These are phyloP conservation scores for Gossypium ekmanianum DNA, from an alignment of 345 rosid genomes.

Conservation along the genomic window DNA sequence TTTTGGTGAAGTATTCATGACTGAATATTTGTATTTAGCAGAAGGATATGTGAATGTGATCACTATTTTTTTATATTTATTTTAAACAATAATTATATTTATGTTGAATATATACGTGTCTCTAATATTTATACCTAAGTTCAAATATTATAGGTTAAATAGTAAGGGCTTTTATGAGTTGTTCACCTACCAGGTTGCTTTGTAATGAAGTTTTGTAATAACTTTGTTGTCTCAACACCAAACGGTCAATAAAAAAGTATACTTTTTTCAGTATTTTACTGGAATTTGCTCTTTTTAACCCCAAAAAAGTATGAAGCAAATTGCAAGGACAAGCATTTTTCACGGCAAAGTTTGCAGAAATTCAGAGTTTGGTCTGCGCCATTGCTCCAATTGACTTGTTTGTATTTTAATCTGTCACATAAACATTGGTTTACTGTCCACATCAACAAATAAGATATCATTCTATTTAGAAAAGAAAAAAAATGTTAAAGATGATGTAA, in stretches of 20 bases:
- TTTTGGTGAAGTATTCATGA: too few relatives aligned
- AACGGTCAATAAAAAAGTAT: background rate
- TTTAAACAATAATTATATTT: too few relatives aligned
- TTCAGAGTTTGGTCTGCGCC: background rate
- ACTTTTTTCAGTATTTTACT: background rate
- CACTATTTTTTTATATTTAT: background rate
- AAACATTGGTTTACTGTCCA: background rate
- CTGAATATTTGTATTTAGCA: too few relatives aligned
- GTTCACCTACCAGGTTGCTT: conserved; percentile 13
- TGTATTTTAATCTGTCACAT: background rate
- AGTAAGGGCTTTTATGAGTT: conserved; percentile 7
- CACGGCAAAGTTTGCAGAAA: conserved; percentile 4
- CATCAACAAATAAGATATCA: background rate
- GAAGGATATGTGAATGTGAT: too few relatives aligned
- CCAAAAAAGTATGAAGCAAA: background rate
- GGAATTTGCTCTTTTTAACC: background rate
- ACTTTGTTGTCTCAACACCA: conserved; percentile 3
- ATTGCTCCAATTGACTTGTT: background rate
- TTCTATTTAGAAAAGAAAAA: too few relatives aligned
- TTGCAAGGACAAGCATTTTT: conserved; percentile 4
- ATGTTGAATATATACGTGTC: too few relatives aligned
- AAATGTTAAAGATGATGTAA: too few relatives aligned
- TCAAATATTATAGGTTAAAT: too few relatives aligned
- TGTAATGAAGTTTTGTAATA: background rate
- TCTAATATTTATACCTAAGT: background rate